These are phyloP conservation scores for Fusarium poae DNA, from an alignment of 2,329 filamentous ascomycete genomes.

Conservation along the genomic window DNA sequence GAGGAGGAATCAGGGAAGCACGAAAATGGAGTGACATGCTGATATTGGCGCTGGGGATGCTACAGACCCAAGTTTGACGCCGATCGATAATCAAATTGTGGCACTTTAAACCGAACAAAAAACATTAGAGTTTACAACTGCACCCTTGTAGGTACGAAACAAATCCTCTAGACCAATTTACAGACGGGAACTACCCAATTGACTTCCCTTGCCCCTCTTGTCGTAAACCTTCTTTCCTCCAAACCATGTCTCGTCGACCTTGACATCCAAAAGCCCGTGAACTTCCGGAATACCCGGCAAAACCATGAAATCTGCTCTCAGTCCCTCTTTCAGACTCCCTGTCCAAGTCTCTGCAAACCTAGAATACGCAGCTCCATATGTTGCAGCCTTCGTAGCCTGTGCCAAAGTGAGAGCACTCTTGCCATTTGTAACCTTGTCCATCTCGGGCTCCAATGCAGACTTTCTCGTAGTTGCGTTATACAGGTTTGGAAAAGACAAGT, in stretches of 20 bases:
- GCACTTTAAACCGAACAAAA: background rate
- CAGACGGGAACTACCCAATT: no score
- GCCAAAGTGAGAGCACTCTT: constrained; percentile 66
- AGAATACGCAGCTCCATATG: constrained; percentile 68
- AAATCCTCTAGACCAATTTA: background rate
- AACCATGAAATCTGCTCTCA: constrained; percentile 69
- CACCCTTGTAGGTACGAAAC: background rate
- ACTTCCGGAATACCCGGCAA: background rate
- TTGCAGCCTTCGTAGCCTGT: constrained; percentile 67
- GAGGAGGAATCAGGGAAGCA: no score
- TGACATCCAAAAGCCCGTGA: constrained; percentile 15
- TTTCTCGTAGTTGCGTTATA: constrained; percentile 71
- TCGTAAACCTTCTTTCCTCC: constrained; percentile 12
- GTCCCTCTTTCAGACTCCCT: constrained; percentile 65
- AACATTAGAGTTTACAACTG: no score
- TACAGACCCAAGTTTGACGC: background rate
- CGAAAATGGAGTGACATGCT: no score
- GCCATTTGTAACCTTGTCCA: constrained; percentile 61
- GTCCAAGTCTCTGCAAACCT: constrained; percentile 68
- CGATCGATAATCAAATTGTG: background rate
- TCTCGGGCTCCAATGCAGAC: constrained; percentile 63
- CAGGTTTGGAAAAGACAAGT: constrained; percentile 66
- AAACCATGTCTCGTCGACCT: constrained; percentile 38
- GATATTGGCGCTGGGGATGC: background rate
- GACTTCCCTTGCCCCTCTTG: background rate